A percentile compares a stretch with the other conserved stretches of the same genome.
These are phyloP conservation scores for Sarocladiaceae sp. DNA, from an alignment of 2,329 filamentous ascomycete species.

Conservation along the genomic window DNA sequence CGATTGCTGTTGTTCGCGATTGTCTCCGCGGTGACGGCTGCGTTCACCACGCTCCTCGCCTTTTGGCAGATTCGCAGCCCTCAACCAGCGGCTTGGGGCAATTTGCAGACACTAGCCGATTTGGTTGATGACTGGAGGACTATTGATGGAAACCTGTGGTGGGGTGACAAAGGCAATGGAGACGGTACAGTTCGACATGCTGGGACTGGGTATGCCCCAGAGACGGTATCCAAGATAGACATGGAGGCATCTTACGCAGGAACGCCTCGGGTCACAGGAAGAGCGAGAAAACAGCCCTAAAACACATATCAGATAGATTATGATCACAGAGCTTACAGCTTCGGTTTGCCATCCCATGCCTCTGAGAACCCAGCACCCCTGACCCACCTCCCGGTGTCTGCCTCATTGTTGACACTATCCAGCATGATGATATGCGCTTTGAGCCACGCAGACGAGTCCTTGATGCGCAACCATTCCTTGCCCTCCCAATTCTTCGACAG, in stretches of 20 bases:
- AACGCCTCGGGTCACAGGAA: too few species aligned
- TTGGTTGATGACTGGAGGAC: neutral
- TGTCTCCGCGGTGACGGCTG: neutral
- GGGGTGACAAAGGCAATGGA: neutral
- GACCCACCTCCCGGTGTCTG: constrained; percentile 48
- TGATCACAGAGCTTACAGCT: too few species aligned
- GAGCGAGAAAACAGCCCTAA: too few species aligned
- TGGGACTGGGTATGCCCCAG: neutral
- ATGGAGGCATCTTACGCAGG: neutral
- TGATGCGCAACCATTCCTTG: constrained; percentile 47
- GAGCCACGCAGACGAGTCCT: constrained; percentile 54
- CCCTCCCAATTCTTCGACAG: constrained; percentile 40
- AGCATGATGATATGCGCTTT: constrained; percentile 57
- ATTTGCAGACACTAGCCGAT: neutral
- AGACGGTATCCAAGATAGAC: neutral
- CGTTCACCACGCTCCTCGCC: neutral
- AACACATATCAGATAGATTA: too few species aligned
- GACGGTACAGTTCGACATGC: neutral
- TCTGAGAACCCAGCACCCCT: constrained; percentile 58
- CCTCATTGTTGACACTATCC: constrained; percentile 53
- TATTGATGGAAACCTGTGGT: neutral
- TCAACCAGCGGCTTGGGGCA: neutral
- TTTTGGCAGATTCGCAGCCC: neutral
- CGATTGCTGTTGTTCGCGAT: neutral
- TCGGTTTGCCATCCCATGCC: constrained; percentile 54